Conservation (phyloP, 2,329 filamentous ascomycete genomes). For the Paraphoma sp. region DNA sequence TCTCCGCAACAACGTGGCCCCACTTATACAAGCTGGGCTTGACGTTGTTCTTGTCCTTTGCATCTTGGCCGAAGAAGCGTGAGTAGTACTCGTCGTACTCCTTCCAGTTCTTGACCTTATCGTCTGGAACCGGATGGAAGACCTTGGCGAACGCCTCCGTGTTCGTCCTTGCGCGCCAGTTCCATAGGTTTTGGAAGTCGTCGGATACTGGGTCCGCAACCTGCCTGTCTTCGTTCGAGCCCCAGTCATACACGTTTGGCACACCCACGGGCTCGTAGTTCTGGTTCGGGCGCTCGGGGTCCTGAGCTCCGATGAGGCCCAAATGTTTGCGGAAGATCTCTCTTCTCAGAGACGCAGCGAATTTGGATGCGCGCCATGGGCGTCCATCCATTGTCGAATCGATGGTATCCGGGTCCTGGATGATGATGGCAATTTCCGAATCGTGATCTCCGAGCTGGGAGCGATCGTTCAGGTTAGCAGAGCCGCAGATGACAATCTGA, state of each 20-base stretch:
- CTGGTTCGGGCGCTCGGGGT: conserved; percentile 64
- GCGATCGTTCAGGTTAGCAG: conserved; percentile 71
- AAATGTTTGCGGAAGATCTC: conserved; percentile 92
- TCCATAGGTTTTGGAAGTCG: conserved; percentile 76
- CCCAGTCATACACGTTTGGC: conserved; percentile 61
- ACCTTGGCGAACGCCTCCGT: conserved; percentile 81
- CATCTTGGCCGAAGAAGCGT: conserved; percentile 63
- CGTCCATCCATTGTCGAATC: conserved; percentile 76
- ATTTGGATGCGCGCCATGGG: conserved; percentile 74
- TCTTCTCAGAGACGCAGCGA: conserved; percentile 81
- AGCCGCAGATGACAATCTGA: conserved; percentile 80
- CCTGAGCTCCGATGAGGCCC: conserved; percentile 78
- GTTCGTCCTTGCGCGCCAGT: conserved; percentile 73
- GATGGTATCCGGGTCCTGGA: conserved; percentile 77
- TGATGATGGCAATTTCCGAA: conserved; percentile 87
- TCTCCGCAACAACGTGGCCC: conserved; percentile 77
- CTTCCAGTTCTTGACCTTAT: conserved; percentile 72
- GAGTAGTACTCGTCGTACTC: conserved; percentile 76
- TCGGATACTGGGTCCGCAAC: conserved; percentile 77
- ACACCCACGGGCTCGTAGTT: conserved; percentile 66
- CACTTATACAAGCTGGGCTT: conserved; percentile 72
- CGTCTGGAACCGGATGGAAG: conserved; percentile 80
- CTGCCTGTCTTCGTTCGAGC: conserved; percentile 55
- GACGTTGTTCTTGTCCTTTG: conserved; percentile 49
- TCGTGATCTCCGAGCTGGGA: conserved; percentile 86